Conservation (phyloP, 2,329 filamentous ascomycete genomes). For the Fusarium sp. region DNA sequence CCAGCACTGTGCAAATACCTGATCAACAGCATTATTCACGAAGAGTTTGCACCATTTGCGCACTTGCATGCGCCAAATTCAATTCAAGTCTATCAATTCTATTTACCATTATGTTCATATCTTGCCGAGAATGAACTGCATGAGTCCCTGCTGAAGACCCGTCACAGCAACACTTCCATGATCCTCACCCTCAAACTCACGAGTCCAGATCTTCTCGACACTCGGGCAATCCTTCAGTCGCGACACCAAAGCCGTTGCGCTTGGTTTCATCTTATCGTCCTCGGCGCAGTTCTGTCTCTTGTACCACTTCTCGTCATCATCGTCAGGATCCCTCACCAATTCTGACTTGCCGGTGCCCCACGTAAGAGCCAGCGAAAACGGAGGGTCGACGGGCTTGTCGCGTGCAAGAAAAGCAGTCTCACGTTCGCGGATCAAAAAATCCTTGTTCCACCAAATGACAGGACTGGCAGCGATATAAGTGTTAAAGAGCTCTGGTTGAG, state of each 20-base stretch:
- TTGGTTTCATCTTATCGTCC: constrained; percentile 38
- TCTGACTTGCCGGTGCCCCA: constrained; percentile 47
- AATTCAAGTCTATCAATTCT: not conserved
- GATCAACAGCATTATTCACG: too few species aligned
- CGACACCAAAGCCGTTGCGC: constrained; percentile 24
- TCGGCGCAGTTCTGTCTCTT: constrained; percentile 41
- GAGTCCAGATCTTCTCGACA: constrained; percentile 34
- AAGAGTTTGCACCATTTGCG: not conserved
- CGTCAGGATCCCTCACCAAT: constrained; percentile 41
- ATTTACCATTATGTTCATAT: not conserved
- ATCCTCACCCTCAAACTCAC: constrained; percentile 44
- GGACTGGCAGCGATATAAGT: constrained; percentile 58
- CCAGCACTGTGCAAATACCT: not conserved
- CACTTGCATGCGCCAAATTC: not conserved
- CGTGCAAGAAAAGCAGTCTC: constrained; percentile 41
- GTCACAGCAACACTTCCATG: constrained; percentile 38
- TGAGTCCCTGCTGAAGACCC: constrained; percentile 37
- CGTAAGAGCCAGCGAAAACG: constrained; percentile 49
- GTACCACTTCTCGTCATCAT: constrained; percentile 46
- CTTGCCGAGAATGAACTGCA: constrained; percentile 36
- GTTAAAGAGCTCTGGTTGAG: constrained; percentile 54
- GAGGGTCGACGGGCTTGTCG: constrained; percentile 17
- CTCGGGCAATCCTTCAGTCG: constrained; percentile 32
- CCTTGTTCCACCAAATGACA: constrained; percentile 59
- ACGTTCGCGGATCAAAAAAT: constrained; percentile 51